Base-by-base conservation (phyloP, 164 flowering plant species). In the Magnolia changhungtana region DNA sequence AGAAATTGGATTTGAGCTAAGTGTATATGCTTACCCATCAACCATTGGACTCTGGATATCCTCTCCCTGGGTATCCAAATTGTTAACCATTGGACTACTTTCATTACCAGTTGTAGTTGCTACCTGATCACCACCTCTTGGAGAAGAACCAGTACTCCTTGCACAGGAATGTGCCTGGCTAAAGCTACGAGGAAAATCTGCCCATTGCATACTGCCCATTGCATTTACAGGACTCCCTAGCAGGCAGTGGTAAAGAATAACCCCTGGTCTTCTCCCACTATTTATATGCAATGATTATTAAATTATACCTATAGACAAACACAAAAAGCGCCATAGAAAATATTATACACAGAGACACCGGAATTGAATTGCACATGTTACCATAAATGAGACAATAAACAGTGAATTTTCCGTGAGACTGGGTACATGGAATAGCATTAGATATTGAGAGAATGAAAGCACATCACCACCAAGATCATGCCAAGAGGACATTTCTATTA, bases 11-110 rank as follows among this genome's bases (percentile, higher is more conserved):
- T 24, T 29, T 55, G 63, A 50, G 51, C 37, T 21, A 37, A 37
- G 45, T 37, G 63, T 27, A 71, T 27, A 74, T 69, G 61, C 24
- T 76, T 65, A 76, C 73, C 68, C 73, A 69, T 69, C 69, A 74
- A 21, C 73, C 37, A 76, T 55, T n/a, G 23, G 73, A 61, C 4
- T 16, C 20, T 27, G 10, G 19, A 16, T 24, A 64, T 76, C 74
- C 45, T 70, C 70, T 50, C 9, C 69, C 51, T 50, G 74, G n/a
- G 49, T 71, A 63, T 14, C 45, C 63, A 24, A 49, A 63, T 49
- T 10, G 8, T 71, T 50, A 20, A 11, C n/a, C 18, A 50, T 61
- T 16, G 23, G 29, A 20, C 20, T 23, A 23, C 70, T 45, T 14
- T 37, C 74, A 23, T 37, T 59, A 58, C 45, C 58, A 70, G 51